Percentiles rank a stretch among this genome's conserved stretches.
phyloP scores from a whole-genome alignment of 257 asterid species.

The Capsicum pubescens region DNA sequence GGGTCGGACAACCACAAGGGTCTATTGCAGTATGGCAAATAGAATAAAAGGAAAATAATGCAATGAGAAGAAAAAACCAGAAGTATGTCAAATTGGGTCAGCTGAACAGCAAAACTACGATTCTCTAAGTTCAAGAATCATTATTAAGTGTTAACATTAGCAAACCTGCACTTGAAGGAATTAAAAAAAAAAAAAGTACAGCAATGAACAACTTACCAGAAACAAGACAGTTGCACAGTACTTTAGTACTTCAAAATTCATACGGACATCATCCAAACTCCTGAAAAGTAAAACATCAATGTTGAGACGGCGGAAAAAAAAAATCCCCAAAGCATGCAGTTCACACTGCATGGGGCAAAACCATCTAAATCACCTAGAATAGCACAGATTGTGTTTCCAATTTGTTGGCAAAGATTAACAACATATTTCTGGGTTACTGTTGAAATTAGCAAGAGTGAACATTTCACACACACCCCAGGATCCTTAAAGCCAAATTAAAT shows the following conservation, averaged over 20 bases:
- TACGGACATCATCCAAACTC: constrained; percentile 37
- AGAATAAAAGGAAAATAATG: background rate
- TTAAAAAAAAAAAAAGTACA: background rate
- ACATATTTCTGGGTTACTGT: background rate
- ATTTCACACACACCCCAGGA: background rate
- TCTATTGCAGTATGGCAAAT: background rate
- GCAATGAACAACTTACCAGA: constrained; percentile 24
- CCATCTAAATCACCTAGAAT: constrained; percentile 12
- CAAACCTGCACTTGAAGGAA: constrained; percentile 6
- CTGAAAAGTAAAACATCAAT: constrained; percentile 26
- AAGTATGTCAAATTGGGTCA: constrained; percentile 1
- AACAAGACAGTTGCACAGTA: constrained; percentile 35
- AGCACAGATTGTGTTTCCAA: background rate
- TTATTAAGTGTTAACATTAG: background rate
- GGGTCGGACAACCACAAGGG: no score
- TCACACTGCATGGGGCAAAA: constrained; percentile 13
- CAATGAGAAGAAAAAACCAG: background rate
- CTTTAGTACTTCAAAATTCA: constrained; percentile 33
- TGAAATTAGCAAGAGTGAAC: background rate
- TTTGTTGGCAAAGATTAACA: background rate
- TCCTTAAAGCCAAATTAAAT: background rate
- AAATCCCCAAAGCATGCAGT: background rate
- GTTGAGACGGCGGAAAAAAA: background rate
- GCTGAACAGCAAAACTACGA: background rate
- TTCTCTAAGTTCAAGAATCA: background rate